Evolutionary conservation across 2,329 filamentous ascomycete genomes (phyloP), one percentile per base, ranked within the genome.

Genomic region (Aspergillus calidoustus): DNA sequence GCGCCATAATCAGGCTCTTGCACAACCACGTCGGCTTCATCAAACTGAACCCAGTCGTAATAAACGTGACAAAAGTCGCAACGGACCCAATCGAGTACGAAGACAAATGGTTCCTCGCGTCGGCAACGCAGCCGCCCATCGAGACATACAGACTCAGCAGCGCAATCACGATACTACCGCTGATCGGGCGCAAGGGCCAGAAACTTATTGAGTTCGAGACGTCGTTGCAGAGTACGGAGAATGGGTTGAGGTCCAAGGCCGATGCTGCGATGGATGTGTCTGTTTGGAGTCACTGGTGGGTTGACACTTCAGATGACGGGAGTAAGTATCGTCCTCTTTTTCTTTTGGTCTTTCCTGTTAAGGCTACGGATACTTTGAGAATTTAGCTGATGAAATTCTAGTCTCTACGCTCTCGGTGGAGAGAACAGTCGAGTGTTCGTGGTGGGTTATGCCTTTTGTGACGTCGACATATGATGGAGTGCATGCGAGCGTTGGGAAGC

Each of bases 1-100:
- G n/a, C 23, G 46, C 46, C 4, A 48, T 48, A 11, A 48, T 48
- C 46, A 3, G n/a, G 23, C 9, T 48, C 11, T n/a, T 48, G 11
- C 46, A 48, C n/a, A 48, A 48, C 46, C 46, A 48, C 46, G 19
- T 25, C 46, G 23, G 46, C 19, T 48, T 48, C 46, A 48, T 48
- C 19, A 22, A 48, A 48, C n/a, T 19, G 3, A 48, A 48, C 5
- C 46, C 46, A 2, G 23, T 25, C 19, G 19, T 48, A 7, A 48
- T 48, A n/a, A n/a, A 48, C n/a, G 46, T 48, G 23, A 48, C 46
- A 4, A 22, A 48, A 25, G 23, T 48, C n/a, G 19, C 13, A n/a
- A 48, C 46, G 9, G n/a, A 48, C n/a, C 46, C 46, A 4, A n/a
- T n/a, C 11, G 23, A 11, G n/a, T 48, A 48, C 46, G 46, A 48